Conservation (phyloP, 176 grass and related monocot genomes). For the Tillandsia leiboldiana region DNA sequence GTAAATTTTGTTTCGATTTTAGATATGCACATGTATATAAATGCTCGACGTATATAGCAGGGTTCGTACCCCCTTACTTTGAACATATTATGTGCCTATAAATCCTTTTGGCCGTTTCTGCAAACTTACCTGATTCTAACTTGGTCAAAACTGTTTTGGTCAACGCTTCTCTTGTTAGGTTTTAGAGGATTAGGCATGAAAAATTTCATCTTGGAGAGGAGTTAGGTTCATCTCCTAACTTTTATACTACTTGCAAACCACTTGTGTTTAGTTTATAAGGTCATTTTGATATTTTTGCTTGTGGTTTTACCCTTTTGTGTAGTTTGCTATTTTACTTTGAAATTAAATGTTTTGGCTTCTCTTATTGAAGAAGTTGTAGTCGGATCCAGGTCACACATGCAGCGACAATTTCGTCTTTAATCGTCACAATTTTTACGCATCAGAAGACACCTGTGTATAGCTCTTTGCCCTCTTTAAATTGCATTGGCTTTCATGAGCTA, state of each 20-base stretch:
- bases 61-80: no score
- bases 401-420: neutral
- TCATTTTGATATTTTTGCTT: neutral
- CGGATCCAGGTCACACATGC: neutral
- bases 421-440: neutral
- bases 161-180: neutral
- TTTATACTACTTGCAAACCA: neutral
- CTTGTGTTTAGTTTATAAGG: neutral
- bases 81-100: neutral
- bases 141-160: neutral
- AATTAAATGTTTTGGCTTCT: constrained; percentile 4
- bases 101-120: neutral
- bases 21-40: no score
- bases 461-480: constrained; percentile 8
- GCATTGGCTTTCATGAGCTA: constrained; percentile 12
- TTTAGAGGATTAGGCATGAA: neutral
- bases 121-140: neutral
- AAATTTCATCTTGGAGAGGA: neutral
- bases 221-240: neutral
- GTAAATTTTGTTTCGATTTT: no score
- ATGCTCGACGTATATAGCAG: no score
- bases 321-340: neutral
- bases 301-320: neutral
- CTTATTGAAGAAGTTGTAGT: neutral
- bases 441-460: neutral